These are phyloP conservation scores for Diplocarpon rosae DNA, from an alignment of 2,329 filamentous ascomycete genomes.

Conservation along the genomic window DNA sequence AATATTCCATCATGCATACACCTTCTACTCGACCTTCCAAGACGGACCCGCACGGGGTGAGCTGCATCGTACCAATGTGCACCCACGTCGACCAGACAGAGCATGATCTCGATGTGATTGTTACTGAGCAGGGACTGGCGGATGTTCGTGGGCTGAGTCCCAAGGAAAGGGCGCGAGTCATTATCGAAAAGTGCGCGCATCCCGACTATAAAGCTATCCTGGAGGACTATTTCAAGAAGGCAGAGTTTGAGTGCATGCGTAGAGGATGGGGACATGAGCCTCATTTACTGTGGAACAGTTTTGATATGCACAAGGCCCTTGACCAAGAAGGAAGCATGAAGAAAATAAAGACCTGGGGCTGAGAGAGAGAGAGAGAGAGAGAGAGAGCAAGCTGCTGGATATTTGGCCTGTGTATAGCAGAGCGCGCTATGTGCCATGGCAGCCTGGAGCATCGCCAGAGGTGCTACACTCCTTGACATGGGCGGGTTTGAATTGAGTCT, in stretches of 20 bases:
- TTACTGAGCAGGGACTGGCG: conserved; percentile 65
- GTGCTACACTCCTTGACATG: too few species aligned
- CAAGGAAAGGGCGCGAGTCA: conserved; percentile 68
- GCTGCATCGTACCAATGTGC: conserved; percentile 87
- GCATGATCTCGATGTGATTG: conserved; percentile 82
- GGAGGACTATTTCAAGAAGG: conserved; percentile 71
- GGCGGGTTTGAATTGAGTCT: too few species aligned
- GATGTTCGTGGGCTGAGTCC: conserved; percentile 76
- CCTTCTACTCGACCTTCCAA: conserved; percentile 71
- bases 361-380: background rate
- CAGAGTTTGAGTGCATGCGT: conserved; percentile 73
- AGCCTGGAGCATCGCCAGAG: too few species aligned
- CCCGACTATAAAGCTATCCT: conserved; percentile 77
- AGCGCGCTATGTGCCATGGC: background rate
- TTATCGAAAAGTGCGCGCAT: conserved; percentile 80
- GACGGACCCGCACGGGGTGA: conserved; percentile 70
- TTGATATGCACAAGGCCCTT: conserved; percentile 82
- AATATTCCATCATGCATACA: conserved; percentile 92
- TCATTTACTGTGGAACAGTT: conserved; percentile 73
- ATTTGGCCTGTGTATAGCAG: background rate
- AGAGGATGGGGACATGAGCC: conserved; percentile 89
- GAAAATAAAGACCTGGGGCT: conserved; percentile 27
- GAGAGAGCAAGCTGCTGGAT: background rate
- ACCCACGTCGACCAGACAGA: conserved; percentile 90
- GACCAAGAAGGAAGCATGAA: conserved; percentile 75